Conservation (phyloP, 495 filamentous ascomycete species). For the Alectoria sarmentosa region DNA sequence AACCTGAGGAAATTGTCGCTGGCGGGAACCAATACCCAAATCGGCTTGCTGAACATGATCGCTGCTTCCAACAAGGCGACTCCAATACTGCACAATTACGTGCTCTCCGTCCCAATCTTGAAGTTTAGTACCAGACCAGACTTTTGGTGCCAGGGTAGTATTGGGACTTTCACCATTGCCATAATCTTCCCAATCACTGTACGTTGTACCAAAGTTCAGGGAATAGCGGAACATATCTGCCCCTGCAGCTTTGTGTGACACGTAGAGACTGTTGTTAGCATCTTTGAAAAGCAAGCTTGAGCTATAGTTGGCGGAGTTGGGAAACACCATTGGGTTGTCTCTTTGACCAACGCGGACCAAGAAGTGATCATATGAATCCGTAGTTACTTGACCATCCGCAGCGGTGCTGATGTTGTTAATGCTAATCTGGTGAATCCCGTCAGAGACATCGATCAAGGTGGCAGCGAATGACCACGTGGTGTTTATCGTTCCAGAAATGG, state of each 20-base stretch:
- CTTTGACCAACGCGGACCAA: slow-evolving; percentile 38
- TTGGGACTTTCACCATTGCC: slow-evolving; percentile 32
- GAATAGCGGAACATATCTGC: slow-evolving; percentile 54
- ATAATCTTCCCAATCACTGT: slow-evolving; percentile 50
- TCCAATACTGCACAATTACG: slow-evolving; percentile 57
- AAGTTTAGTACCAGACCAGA: slow-evolving; percentile 45
- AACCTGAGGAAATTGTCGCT: slow-evolving; percentile 51
- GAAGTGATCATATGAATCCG: too few relatives aligned
- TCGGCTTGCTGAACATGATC: slow-evolving; percentile 53
- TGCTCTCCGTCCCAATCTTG: slow-evolving; percentile 57
- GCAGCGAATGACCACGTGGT: slow-evolving; percentile 34
- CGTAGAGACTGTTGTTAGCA: slow-evolving; percentile 30
- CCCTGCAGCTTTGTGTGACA: slow-evolving; percentile 51
- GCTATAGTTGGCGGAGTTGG: slow-evolving; percentile 50
- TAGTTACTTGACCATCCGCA: too few relatives aligned
- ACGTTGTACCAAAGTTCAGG: slow-evolving; percentile 45
- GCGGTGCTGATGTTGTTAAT: slow-evolving; percentile 38
- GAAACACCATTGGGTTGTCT: slow-evolving; percentile 43
- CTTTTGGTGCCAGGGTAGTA: slow-evolving; percentile 30
- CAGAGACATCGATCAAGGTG: slow-evolving; percentile 39
- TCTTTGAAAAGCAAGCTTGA: slow-evolving; percentile 37
- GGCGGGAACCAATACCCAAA: slow-evolving; percentile 29
- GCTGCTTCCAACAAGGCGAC: slow-evolving; percentile 50
- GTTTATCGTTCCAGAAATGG: slow-evolving; percentile 40
- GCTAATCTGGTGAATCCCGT: slow-evolving; percentile 42